A percentile compares a stretch with the other conserved stretches of the same genome.
Evolutionary conservation across 179 eudicot species (phyloP).

Genomic region (Patellifolia procumbens): DNA sequence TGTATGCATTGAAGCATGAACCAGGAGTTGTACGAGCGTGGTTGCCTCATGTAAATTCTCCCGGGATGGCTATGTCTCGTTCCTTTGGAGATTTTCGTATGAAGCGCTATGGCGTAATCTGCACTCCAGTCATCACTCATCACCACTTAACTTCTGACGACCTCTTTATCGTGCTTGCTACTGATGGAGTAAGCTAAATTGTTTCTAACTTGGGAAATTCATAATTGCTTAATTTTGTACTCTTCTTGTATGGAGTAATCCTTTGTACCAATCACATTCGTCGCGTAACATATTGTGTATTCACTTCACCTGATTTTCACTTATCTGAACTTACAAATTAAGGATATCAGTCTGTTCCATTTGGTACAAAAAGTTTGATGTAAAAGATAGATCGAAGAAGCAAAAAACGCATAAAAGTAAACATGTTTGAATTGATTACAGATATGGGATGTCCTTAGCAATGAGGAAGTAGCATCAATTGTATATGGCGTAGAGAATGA

Average conservation of each 20-base stretch:
- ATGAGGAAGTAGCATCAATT: slow-evolving; percentile 31
- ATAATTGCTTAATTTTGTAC: background rate
- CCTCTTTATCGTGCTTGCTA: slow-evolving; percentile 62
- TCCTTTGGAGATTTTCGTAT: slow-evolving; percentile 74
- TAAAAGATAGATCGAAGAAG: background rate
- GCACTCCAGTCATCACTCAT: slow-evolving; percentile 69
- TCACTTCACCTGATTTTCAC: too few species aligned
- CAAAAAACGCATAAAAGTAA: too few species aligned
- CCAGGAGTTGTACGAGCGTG: slow-evolving; percentile 82
- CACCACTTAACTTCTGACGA: slow-evolving; percentile 61
- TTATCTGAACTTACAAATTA: too few species aligned
- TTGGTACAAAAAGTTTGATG: background rate
- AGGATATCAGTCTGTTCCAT: too few species aligned
- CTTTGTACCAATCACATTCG: background rate
- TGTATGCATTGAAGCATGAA: slow-evolving; percentile 73
- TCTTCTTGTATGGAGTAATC: too few species aligned
- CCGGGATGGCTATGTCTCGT: slow-evolving; percentile 84
- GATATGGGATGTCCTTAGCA: slow-evolving; percentile 43
- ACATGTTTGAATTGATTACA: background rate
- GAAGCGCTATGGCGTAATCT: slow-evolving; percentile 67
- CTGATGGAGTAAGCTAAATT: slow-evolving; percentile 70
- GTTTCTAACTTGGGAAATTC: background rate
- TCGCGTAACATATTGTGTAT: too few species aligned
- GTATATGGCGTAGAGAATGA: slow-evolving; percentile 14
- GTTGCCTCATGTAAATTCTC: slow-evolving; percentile 66